Percentiles rank a stretch among this genome's conserved stretches.
These are phyloP conservation scores for Musa acuminata DNA, from an alignment of 176 grass and related monocot species.

Conservation along the genomic window DNA sequence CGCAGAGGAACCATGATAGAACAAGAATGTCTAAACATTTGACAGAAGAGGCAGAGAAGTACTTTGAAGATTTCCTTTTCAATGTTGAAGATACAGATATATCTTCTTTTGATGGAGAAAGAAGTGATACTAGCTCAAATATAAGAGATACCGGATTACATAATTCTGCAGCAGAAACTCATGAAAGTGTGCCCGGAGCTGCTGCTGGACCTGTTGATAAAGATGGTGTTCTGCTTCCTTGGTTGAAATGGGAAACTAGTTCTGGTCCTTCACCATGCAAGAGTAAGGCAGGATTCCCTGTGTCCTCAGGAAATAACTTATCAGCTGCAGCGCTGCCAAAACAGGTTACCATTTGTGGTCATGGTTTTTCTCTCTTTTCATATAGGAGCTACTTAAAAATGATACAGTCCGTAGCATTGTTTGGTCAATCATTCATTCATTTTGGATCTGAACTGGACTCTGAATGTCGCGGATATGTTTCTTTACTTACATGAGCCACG, in stretches of 20 bases:
- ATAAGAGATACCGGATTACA: slow-evolving; percentile 28
- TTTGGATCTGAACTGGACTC: no score
- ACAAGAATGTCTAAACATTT: slow-evolving; percentile 55
- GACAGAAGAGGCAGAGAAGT: slow-evolving; percentile 77
- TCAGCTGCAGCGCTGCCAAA: neutral
- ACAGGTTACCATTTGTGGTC: neutral
- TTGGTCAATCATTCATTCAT: no score
- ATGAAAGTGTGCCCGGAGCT: slow-evolving; percentile 26
- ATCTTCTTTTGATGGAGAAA: slow-evolving; percentile 95
- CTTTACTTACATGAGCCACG: no score
- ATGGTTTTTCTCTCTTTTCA: neutral
- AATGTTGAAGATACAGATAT: slow-evolving; percentile 99
- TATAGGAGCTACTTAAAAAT: no score
- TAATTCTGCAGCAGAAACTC: slow-evolving; percentile 31
- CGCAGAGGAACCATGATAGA: slow-evolving; percentile 92
- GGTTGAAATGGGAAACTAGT: slow-evolving; percentile 94
- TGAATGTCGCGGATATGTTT: no score
- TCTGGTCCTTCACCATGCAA: slow-evolving; percentile 52
- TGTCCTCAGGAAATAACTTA: neutral
- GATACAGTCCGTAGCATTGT: no score
- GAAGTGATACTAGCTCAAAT: slow-evolving; percentile 71
- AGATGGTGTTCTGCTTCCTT: slow-evolving; percentile 84
- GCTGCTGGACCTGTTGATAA: slow-evolving; percentile 28
- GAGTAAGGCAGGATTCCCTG: slow-evolving; percentile 12
- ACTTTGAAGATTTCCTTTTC: slow-evolving; percentile 89